Conservation (phyloP, 2,329 filamentous ascomycete species). For the Anisogramma anomala region DNA sequence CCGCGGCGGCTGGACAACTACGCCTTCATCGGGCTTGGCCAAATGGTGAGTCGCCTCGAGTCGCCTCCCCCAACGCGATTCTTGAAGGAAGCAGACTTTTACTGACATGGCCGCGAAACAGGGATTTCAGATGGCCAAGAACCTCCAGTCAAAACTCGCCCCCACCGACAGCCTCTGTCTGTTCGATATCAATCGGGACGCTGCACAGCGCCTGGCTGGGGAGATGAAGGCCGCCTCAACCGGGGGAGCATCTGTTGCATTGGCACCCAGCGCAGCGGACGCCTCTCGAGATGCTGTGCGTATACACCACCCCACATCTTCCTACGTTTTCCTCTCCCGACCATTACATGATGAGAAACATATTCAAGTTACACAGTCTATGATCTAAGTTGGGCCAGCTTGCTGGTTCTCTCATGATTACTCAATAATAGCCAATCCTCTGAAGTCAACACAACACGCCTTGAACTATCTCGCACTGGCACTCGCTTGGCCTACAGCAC, state of each 20-base stretch:
- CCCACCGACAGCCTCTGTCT: conserved; percentile 39
- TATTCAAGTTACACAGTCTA: conserved; percentile 32
- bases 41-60: conserved; percentile 38
- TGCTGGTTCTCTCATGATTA: conserved; percentile 52
- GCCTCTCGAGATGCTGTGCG: conserved; percentile 43
- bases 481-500: neutral
- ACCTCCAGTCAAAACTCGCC: conserved; percentile 44
- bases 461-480: neutral
- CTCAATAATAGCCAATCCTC: conserved; percentile 62
- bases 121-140: conserved; percentile 54
- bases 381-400: conserved; percentile 64
- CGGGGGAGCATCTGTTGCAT: conserved; percentile 34
- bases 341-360: conserved; percentile 21
- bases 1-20: conserved; percentile 38
- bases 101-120: conserved; percentile 19
- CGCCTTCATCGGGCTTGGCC: conserved; percentile 48
- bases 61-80: neutral
- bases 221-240: conserved; percentile 33
- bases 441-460: conserved; percentile 31
- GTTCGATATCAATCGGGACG: conserved; percentile 44
- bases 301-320: conserved; percentile 12
- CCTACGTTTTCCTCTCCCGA: neutral
- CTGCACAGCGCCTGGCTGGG: conserved; percentile 33
- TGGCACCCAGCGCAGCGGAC: conserved; percentile 34
- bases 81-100: neutral